Evolutionary conservation across 1,284 basidiomycete genomes (phyloP).

Genomic region (Heterobasidion occidentale): DNA sequence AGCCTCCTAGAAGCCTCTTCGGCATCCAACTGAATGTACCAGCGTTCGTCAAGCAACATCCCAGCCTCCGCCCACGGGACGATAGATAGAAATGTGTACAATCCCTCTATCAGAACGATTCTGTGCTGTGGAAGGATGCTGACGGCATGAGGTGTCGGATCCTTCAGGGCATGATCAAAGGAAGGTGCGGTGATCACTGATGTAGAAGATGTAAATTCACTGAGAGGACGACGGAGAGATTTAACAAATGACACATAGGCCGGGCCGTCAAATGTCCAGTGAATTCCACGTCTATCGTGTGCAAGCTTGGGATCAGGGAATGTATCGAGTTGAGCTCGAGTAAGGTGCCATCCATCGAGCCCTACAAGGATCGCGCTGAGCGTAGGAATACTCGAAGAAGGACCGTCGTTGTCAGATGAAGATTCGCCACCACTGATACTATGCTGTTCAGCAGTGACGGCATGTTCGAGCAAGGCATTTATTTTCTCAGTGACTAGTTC

Average conservation of each 20-base stretch:
- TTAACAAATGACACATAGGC: constrained; percentile 62
- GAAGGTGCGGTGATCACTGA: constrained; percentile 53
- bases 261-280: constrained; percentile 65
- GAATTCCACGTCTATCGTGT: constrained; percentile 61
- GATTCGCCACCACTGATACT: constrained; percentile 7
- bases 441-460: constrained; percentile 6
- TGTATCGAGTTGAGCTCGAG: constrained; percentile 57
- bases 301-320: constrained; percentile 68
- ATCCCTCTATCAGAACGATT: constrained; percentile 69
- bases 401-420: neutral
- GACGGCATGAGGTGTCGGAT: constrained; percentile 48
- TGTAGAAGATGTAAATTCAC: constrained; percentile 11
- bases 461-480: constrained; percentile 30
- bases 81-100: constrained; percentile 71
- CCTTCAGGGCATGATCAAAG: constrained; percentile 68
- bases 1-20: constrained; percentile 58
- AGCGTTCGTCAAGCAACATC: constrained; percentile 66
- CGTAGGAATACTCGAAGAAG: neutral
- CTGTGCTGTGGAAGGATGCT: constrained; percentile 42
- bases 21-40: constrained; percentile 64
- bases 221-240: constrained; percentile 36
- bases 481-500: constrained; percentile 41
- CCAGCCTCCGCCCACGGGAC: constrained; percentile 71
- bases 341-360: constrained; percentile 83
- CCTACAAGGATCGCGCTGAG: constrained; percentile 45